These are phyloP conservation scores for Fusarium sacchari DNA, from an alignment of 2,329 filamentous ascomycete genomes.

Conservation along the genomic window DNA sequence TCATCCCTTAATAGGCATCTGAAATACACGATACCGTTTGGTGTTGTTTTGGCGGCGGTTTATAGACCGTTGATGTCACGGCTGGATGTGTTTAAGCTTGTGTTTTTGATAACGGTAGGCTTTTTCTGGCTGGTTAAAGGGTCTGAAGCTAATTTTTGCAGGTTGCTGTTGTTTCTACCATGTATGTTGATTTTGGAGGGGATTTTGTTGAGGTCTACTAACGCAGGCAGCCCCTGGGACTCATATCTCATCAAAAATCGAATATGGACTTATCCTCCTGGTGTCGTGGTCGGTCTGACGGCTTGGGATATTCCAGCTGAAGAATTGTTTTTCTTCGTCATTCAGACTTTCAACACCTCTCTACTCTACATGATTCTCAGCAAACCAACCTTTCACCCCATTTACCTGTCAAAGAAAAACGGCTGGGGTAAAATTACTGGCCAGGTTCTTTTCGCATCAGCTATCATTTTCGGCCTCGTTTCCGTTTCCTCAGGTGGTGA, in stretches of 20 bases:
- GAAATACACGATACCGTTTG: slow-evolving; percentile 39
- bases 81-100: slow-evolving; percentile 31
- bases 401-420: slow-evolving; percentile 51
- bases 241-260: slow-evolving; percentile 74
- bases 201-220: background rate
- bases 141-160: background rate
- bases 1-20: slow-evolving; percentile 22
- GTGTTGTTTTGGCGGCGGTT: slow-evolving; percentile 13
- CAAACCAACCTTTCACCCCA: slow-evolving; percentile 67
- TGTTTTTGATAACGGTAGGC: slow-evolving; percentile 32
- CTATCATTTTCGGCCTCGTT: slow-evolving; percentile 56
- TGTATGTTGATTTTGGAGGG: slow-evolving; percentile 42
- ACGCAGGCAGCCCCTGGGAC: slow-evolving; percentile 68
- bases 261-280: slow-evolving; percentile 76
- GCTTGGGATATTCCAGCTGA: slow-evolving; percentile 74
- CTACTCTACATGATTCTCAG: slow-evolving; percentile 74
- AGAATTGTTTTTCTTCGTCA: slow-evolving; percentile 80
- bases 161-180: slow-evolving; percentile 70
- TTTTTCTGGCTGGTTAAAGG: fast-evolving
- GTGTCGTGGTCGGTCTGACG: slow-evolving; percentile 71
- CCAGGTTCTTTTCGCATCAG: slow-evolving; percentile 58
- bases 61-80: slow-evolving; percentile 29
- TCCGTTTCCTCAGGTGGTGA: slow-evolving; percentile 57
- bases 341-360: slow-evolving; percentile 79
- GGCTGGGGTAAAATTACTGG: slow-evolving; percentile 53